These are phyloP conservation scores for Penicillium sp. DNA, from an alignment of 2,329 filamentous ascomycete species.

Conservation along the genomic window DNA sequence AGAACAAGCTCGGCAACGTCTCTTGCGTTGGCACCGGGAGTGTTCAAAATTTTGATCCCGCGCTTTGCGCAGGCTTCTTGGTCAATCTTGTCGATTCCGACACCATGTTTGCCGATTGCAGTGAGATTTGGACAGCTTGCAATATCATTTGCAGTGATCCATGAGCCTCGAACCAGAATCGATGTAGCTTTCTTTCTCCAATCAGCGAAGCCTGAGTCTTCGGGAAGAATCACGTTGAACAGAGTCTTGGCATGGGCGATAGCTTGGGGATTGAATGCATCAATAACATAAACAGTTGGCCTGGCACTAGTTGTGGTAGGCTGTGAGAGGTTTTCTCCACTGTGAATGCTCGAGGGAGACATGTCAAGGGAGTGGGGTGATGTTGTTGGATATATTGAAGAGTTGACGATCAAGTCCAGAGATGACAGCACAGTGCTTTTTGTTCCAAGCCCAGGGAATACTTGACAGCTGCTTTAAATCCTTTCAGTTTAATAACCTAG, in stretches of 20 bases:
- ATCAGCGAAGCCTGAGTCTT: slow-evolving; percentile 36
- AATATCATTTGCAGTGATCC: slow-evolving; percentile 44
- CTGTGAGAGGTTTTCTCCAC: slow-evolving; percentile 1
- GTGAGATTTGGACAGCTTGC: slow-evolving; percentile 37
- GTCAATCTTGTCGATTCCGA: slow-evolving; percentile 52
- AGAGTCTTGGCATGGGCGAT: slow-evolving; percentile 36
- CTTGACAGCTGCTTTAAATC: not conserved
- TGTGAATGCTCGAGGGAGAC: slow-evolving; percentile 12
- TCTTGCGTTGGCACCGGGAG: slow-evolving; percentile 49
- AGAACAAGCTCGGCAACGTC: slow-evolving; percentile 46
- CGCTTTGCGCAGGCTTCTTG: slow-evolving; percentile 39
- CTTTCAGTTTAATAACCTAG: too few species aligned
- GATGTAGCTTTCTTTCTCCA: slow-evolving; percentile 47
- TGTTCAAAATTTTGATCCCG: slow-evolving; percentile 51
- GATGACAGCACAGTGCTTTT: too few species aligned
- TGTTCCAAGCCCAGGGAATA: not conserved
- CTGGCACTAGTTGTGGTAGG: slow-evolving; percentile 21
- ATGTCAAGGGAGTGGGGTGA: not conserved
- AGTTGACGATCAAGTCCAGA: too few species aligned
- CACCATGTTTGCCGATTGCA: slow-evolving; percentile 52
- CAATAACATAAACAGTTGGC: slow-evolving; percentile 46
- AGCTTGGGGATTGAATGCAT: slow-evolving; percentile 42
- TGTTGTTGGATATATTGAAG: not conserved
- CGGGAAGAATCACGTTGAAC: slow-evolving; percentile 44
- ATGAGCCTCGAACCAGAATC: slow-evolving; percentile 42